phyloP scores from a whole-genome alignment of 306 rosid species.

The Lathyrus sativus region DNA sequence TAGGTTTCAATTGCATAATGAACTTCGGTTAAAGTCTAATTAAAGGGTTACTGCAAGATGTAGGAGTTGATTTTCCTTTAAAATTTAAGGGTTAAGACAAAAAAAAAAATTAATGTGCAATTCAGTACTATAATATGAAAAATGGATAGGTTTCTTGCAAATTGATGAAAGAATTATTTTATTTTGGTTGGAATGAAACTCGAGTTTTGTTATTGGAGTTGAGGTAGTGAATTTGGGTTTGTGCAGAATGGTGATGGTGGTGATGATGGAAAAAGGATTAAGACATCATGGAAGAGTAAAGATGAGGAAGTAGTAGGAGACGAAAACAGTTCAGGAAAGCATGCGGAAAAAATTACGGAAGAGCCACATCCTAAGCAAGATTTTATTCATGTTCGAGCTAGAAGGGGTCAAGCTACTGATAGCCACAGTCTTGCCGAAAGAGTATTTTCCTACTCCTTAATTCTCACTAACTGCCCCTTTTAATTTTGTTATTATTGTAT shows the following conservation, averaged over 20 bases:
- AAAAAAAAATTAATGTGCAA: neutral
- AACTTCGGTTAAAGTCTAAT: neutral
- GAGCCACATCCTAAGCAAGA: constrained; percentile 78
- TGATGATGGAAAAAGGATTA: constrained; percentile 65
- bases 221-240: constrained; percentile 16
- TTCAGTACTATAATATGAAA: neutral
- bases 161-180: neutral
- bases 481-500: neutral
- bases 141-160: constrained; percentile 31
- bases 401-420: constrained; percentile 97
- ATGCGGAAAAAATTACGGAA: constrained; percentile 52
- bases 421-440: constrained; percentile 96
- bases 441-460: constrained; percentile 44
- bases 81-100: no score
- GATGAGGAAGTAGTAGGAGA: constrained; percentile 40
- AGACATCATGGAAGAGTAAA: constrained; percentile 49
- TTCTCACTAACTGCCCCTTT: constrained; percentile 7
- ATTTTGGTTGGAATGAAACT: constrained; percentile 3
- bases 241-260: constrained; percentile 55
- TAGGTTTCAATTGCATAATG: neutral
- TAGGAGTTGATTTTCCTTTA: no score
- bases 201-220: constrained; percentile 10
- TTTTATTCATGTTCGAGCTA: constrained; percentile 87
- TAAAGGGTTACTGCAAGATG: neutral
- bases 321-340: constrained; percentile 77